Evolutionary conservation across 331 rosid genomes (phyloP).

Genomic region (Quercus phellos): DNA sequence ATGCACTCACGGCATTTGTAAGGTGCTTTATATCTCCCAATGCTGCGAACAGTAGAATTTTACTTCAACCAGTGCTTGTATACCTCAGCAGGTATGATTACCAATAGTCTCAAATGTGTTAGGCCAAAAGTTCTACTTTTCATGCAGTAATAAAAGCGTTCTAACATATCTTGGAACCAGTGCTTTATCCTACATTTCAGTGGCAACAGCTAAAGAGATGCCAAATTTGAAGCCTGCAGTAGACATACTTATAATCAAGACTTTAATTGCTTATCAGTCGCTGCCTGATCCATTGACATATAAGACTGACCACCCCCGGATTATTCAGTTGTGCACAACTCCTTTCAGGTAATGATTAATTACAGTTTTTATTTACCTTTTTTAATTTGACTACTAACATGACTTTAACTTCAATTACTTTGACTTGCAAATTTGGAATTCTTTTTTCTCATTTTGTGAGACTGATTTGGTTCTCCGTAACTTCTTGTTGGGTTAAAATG

Average conservation of each 20-base stretch:
- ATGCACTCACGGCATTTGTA: conserved; percentile 85
- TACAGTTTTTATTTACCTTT: conserved; percentile 7
- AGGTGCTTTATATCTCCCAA: conserved; percentile 67
- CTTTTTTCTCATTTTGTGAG: conserved; percentile 6
- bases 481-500: conserved; percentile 35
- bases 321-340: conserved; percentile 74
- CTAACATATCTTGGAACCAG: conserved; percentile 47
- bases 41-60: conserved; percentile 47
- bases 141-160: conserved; percentile 14
- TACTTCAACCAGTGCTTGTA: conserved; percentile 85
- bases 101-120: neutral
- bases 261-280: conserved; percentile 79
- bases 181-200: conserved; percentile 71
- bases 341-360: conserved; percentile 69
- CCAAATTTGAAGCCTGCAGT: conserved; percentile 56
- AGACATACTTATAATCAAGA: conserved; percentile 58
- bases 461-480: conserved; percentile 26
- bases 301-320: conserved; percentile 70
- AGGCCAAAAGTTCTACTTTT: neutral
- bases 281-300: conserved; percentile 82
- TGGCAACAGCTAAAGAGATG: conserved; percentile 59
- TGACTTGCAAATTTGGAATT: conserved; percentile 7
- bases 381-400: neutral
- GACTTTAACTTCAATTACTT: neutral
- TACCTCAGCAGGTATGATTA: conserved; percentile 77